phyloP scores from a whole-genome alignment of 2,329 filamentous ascomycete species.

The Chaetomium olivaceum region DNA sequence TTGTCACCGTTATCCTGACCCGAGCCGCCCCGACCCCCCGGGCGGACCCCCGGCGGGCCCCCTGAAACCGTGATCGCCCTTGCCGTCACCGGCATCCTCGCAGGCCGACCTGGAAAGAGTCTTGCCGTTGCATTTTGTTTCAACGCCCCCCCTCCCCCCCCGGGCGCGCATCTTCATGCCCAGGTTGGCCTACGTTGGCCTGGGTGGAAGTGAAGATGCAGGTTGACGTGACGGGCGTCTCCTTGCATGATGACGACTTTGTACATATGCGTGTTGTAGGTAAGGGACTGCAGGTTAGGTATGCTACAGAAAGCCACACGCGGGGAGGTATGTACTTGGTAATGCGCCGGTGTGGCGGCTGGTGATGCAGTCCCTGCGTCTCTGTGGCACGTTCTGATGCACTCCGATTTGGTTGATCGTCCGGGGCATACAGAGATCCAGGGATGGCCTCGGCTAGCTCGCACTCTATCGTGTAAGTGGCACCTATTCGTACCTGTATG shows the following conservation, averaged over 20 bases:
- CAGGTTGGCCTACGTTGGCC: background rate
- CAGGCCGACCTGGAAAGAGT: background rate
- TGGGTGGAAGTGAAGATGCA: background rate
- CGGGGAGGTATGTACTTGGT: background rate
- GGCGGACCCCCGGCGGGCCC: background rate
- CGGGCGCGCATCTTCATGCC: background rate
- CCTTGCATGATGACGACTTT: background rate
- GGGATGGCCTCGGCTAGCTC: background rate
- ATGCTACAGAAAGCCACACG: background rate
- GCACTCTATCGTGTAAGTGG: background rate
- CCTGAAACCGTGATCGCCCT: conserved; percentile 20
- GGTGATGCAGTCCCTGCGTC: background rate
- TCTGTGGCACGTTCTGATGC: conserved; percentile 2
- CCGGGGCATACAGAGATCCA: background rate
- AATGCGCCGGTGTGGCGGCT: background rate
- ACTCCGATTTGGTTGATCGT: background rate
- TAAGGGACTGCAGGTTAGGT: background rate
- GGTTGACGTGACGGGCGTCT: background rate
- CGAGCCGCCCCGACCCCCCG: background rate
- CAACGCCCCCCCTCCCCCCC: background rate
- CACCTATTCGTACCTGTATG: background rate
- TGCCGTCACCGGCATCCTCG: conserved; percentile 16
- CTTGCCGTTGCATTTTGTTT: conserved; percentile 11
- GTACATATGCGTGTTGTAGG: background rate
- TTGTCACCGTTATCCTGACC: background rate